Base-by-base conservation (phyloP, 371 early-diverging fungal genomes). In the Mucor sp. region DNA sequence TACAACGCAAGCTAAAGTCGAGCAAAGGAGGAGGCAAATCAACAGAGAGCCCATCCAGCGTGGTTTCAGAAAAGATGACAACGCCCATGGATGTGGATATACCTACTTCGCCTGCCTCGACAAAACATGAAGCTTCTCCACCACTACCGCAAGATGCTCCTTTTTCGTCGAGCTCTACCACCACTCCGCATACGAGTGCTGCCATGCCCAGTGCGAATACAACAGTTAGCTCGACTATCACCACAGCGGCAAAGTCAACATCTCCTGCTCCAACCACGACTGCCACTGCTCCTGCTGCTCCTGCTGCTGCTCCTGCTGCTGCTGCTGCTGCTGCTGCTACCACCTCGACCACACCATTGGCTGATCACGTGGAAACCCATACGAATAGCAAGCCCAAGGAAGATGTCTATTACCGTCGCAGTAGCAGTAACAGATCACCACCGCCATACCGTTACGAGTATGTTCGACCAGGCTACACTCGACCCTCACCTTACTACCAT, bases 31-130 rank as follows among this genome's bases (percentile, higher is more conserved):
- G n/a, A n/a, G n/a, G 35, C 53, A 68, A 43, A 66, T 44, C 25
- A 15, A 60, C 47, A 30, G 58, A 58, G 3, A 70, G 70, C 30
- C 61, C 65, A 7, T 43, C 61, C 6, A 69, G 70, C 32, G 65
- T 60, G 8, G 48, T 63, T 43, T 69, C 66, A 17, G 62, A 61
- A 65, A 62, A 70, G 19, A 23, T 58, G 50, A 23, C 57, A n/a
- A 28, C 23, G 12, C 17, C 47, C 6, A 21, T 25, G 14, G 17
- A 19, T 21, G 11, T 23, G 14, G 39, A 41, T 23, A 37, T 41
- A 37, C 44, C 43, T 32, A 28, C 15, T 28, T 41, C 43, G 15
- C n/a, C 60, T 27, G 8, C 19, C 30, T 17, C 39, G n/a, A 39
- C 17, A 4, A 39, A 14, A 39, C 11, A 59, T 25, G 23, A 59